Evolutionary conservation across 139 green algal species (phyloP), one percentile per base, ranked within the genome.

Genomic region (Edaphochlamys debaryana): DNA sequence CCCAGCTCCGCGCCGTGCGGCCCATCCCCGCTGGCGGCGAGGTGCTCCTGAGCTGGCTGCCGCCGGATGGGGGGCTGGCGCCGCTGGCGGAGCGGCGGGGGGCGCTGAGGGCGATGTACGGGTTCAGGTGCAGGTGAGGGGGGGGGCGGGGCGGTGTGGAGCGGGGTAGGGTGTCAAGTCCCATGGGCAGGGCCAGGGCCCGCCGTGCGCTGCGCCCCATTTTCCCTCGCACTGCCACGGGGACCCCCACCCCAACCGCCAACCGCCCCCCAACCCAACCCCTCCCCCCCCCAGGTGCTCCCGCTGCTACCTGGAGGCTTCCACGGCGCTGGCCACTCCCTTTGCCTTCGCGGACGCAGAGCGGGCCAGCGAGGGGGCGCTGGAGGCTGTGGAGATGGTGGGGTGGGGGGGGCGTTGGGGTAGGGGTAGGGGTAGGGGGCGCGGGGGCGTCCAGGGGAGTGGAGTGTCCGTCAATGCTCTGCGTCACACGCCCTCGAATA

Each of bases 11-110:
- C 2, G 75, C 84, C 25, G 15, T 48, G 2, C 69, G 41, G 4
- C 48, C 1, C n/a, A 67, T 88, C 25, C 30, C 56, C 20, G 3
- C 32, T 3, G 76, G 76, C 11, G 25, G 64, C 25, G 78, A 85
- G 63, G 70, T 89, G 62, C 64, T 63, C 0, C 38, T 89, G 17
- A 86, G 81, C 79, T 89, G 78, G 68, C 70, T 89, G 8, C 70
- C 70, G 32, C 23, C 75, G 56, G 19, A 6, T 3, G 2, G 19
- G 52, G 52, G 52, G 11, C 38, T 82, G 70, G 50, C 56, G 29
- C 85, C 85, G 1, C 32, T 71, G 9, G 2, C 20, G 60, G 32
- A n/a, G 20, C 69, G 85, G 3, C 25, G 50, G 48, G 27, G 36
- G 17, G 32, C 64, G 37, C 69, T 85, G 69, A 3, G 1, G 29